Conservation (phyloP, 2,329 filamentous ascomycete species). For the Elsinoe ampelina region DNA sequence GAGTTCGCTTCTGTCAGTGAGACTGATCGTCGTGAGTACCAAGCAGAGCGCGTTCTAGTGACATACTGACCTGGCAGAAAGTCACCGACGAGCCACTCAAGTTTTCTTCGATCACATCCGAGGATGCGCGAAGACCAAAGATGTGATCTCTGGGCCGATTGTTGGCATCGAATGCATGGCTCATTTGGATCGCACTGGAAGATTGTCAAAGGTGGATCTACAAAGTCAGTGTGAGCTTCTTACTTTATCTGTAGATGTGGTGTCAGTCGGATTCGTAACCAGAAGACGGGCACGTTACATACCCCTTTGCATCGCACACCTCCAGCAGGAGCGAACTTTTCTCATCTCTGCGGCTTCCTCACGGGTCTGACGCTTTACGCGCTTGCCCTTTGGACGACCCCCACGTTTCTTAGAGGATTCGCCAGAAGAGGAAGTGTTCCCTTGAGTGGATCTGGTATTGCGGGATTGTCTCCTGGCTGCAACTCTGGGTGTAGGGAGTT, state of each 20-base stretch:
- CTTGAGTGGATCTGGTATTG: not conserved
- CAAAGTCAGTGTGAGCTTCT: not conserved
- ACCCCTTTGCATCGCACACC: conserved; percentile 7
- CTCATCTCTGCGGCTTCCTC: not conserved
- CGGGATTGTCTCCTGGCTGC: not conserved
- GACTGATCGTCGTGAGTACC: not conserved
- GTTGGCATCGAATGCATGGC: not conserved
- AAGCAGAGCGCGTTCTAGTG: not conserved
- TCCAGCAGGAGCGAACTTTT: not conserved
- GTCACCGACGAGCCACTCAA: not conserved
- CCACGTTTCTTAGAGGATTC: not conserved
- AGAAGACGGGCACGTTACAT: not conserved
- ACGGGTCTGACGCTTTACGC: not conserved
- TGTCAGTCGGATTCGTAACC: not conserved
- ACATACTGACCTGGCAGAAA: conserved; percentile 1
- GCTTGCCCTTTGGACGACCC: not conserved
- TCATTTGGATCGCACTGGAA: not conserved
- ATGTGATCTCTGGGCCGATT: not conserved
- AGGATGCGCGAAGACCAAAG: not conserved
- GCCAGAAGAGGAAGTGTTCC: not conserved
- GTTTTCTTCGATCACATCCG: conserved; percentile 3
- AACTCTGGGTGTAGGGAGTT: not conserved
- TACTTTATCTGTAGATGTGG: not conserved
- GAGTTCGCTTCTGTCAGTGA: not conserved
- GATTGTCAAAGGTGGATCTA: not conserved